Evolutionary conservation across 306 rosid species (phyloP), one percentile per base, ranked within the genome.

Genomic region (Rubus parviflorus): DNA sequence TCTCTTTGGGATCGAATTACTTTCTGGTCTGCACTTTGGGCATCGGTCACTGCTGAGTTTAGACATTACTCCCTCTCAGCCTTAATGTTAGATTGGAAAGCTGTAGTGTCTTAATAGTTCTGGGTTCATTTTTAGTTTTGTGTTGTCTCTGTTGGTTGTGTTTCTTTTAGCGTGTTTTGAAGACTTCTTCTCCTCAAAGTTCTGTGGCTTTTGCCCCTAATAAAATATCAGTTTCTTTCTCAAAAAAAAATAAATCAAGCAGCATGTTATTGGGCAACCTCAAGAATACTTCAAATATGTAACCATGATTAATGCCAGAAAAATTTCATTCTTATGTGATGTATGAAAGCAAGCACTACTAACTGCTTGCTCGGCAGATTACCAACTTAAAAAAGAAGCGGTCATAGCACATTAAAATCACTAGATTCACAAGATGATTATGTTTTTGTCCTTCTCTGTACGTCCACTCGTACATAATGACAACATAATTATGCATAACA

Each of bases 401-500:
- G 43, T 30, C 22, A 8, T 25, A 57, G 38, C 11, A 22, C 9
- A 25, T 23, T 20, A 25, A 23, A 17, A 70, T 48, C 12, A 47
- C 45, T 40, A 43, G 25, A 11, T 67, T 42, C n/a, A 23, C 41
- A 38, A 53, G 10, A 15, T 67, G 54, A 76, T 20, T n/a, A 41
- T 42, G 41, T 48, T 23, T 35, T 41, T 11, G 23, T 51, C 37
- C 35, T 63, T 56, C 62, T 69, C 23, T 70, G 49, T 56, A 69
- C 58, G 48, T 58, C 51, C 4, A 51, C 47, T 37, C 66, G 4
- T 51, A 30, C 63, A 71, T 47, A 30, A 65, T n/a, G 74, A 47
- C 64, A 77, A 58, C 53, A 61, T 13, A 73, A 72, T 16, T 15
- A n/a, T 8, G 41, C 61, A 79, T 7, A 23, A 63, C 45, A 46